Base-by-base conservation (phyloP, 306 rosid genomes). In the Ammopiptanthus mongolicus region DNA sequence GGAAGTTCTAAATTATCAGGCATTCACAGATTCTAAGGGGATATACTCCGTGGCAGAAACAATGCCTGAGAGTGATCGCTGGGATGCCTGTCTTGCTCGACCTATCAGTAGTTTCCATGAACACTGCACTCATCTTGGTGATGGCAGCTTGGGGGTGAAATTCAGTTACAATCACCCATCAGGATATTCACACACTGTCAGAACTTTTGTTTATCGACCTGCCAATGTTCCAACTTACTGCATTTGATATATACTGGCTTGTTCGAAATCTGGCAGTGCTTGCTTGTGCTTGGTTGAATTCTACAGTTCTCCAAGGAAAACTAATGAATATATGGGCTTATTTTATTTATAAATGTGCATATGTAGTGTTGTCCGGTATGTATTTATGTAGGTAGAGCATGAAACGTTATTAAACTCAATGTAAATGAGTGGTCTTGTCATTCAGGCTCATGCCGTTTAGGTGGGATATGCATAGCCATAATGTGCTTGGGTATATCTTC, bases 31-130 rank as follows among this genome's bases (percentile, higher is more conserved):
- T 64, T 77, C 84, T 0, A 95, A 75, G 76, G 98, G 98, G 56
- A 63, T 85, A 58, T 95, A 92, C 84, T 83, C 95, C 0, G 97
- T 95, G 47, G 97, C 97, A 0, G 97, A 95, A 85, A 95, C 97
- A 0, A 91, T 91, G 97, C 97, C 98, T 0, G 96, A 90, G 85
- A 95, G 92, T 13, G 97, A 91, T 71, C 90, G 98, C 4, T 95
- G 97, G 97, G 98, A 95, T 42, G 96, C 96, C 2, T 95, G 97
- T 75, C 96, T 95, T 21, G 93, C 97, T 11, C 93, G 98, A 31
- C 98, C 98, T 1, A 91, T 91, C 75, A 90, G 91, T 71, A 90
- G 97, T 80, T 95, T 91, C 85, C 98, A 95, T 31, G 89, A 88
- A 73, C 91, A 80, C 60, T 95, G 98, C 89, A 88, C 89, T 13